These are phyloP conservation scores for Tetradesmus obliquus DNA, from an alignment of 139 green algal species.

Conservation along the genomic window DNA sequence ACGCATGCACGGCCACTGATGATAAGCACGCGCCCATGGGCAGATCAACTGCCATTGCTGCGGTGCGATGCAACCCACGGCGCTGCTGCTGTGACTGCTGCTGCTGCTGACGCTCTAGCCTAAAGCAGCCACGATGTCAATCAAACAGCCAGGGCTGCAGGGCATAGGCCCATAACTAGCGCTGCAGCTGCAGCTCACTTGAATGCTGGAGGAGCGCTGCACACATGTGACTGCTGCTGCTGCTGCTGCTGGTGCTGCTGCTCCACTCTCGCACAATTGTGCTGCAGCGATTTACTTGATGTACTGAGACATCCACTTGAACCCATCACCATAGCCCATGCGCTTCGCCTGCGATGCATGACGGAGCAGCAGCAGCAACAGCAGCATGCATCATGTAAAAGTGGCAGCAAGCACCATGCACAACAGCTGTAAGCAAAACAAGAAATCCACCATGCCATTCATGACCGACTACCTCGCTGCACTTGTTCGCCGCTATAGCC, in stretches of 20 bases:
- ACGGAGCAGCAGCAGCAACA: slow-evolving; percentile 45
- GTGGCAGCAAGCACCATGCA: neutral
- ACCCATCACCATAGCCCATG: slow-evolving; percentile 98
- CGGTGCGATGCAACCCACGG: neutral
- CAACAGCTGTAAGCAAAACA: neutral
- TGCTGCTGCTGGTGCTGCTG: neutral
- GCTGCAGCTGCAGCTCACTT: neutral
- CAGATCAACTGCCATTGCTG: neutral
- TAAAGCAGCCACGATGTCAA: neutral
- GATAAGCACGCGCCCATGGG: too few relatives aligned
- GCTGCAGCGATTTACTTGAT: slow-evolving; percentile 76
- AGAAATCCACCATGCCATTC: neutral
- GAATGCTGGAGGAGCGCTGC: neutral
- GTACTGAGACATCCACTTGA: slow-evolving; percentile 98
- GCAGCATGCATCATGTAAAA: neutral
- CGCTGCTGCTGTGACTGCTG: neutral
- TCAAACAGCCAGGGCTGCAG: neutral
- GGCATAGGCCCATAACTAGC: too few relatives aligned
- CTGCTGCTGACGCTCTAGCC: neutral
- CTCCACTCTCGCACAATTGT: too few relatives aligned
- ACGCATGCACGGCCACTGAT: neutral
- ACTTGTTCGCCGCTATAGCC: too few relatives aligned
- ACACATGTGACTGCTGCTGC: slow-evolving; percentile 6
- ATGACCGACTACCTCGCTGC: neutral
- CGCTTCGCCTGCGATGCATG: slow-evolving; percentile 72